Base-by-base conservation (phyloP, 2,329 filamentous ascomycete species). In the Claviceps spartinae region DNA sequence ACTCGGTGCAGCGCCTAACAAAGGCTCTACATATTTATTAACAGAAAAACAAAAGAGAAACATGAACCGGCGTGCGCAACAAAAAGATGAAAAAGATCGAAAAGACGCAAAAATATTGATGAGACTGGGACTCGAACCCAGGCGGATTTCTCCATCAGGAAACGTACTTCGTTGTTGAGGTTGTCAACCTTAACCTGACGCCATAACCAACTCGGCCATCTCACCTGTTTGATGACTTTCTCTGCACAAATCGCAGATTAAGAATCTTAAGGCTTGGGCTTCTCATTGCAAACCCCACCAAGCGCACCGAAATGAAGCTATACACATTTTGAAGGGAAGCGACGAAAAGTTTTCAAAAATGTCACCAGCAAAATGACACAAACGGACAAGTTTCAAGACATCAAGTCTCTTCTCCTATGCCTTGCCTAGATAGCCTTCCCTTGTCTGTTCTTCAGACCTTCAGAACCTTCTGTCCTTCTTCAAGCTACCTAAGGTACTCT, bases 131-230 rank as follows among this genome's bases (percentile, higher is more conserved):
- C 41, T 43, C 41, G 41, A 43, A 43, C 41, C 41, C 41, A 43
- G 41, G 41, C 41, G 41, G 41, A 43, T 43, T 43, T 43, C 41
- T 43, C 41, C 41, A 43, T 47, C 44, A 47, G 44, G 44, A 47
- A 47, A 46, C 8, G 4, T 1, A 18, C 0, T 24, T 14, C 20
- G 13, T 9, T 59, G 58, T 60, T 58, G 60, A 63, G 61, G 58
- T 60, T 47, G 43, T 47, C 1, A 30, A 58, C 63, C 63, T 65
- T 63, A 65, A 65, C 62, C 62, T 65, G 61, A 55, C 62, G 63
- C 63, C 62, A 65, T 65, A 64, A 65, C 63, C 51, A 53, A 53
- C 51, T 53, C 51, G 51, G 51, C 51, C 51, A 53, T 53, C 51
- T 53, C 51, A 53, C 51, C 51, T 4, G 0, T 9, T 4, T 5